Conservation (phyloP, 2,329 filamentous ascomycete species). For the Verticillium klebahnii region DNA sequence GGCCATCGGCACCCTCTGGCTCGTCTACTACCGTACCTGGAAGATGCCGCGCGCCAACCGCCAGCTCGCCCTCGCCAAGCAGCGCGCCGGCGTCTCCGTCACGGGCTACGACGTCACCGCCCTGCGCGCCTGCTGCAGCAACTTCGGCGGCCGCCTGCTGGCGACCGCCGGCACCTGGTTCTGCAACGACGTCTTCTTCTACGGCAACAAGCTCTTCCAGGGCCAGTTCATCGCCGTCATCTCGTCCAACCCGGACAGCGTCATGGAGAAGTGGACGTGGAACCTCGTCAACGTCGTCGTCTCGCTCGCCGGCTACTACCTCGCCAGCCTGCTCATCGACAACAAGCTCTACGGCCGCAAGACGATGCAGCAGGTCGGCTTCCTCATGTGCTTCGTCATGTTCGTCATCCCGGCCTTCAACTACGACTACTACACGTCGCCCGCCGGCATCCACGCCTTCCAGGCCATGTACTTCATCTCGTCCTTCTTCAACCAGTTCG, state of each 20-base stretch:
- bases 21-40: slow-evolving; percentile 92
- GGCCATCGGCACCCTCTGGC: slow-evolving; percentile 85
- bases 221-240: slow-evolving; percentile 83
- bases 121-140: slow-evolving; percentile 68
- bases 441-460: slow-evolving; percentile 75
- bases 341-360: slow-evolving; percentile 96
- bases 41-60: slow-evolving; percentile 89
- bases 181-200: slow-evolving; percentile 97
- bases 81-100: slow-evolving; percentile 63
- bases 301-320: slow-evolving; percentile 82
- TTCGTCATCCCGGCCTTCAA: slow-evolving; percentile 90
- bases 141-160: slow-evolving; percentile 82
- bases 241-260: slow-evolving; percentile 60
- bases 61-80: slow-evolving; percentile 78
- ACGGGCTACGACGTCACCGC: slow-evolving; percentile 92
- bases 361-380: slow-evolving; percentile 93
- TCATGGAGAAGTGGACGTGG: slow-evolving; percentile 88
- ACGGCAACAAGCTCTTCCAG: slow-evolving; percentile 98
- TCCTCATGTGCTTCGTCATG: slow-evolving; percentile 88
- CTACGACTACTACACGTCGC: slow-evolving; percentile 74
- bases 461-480: slow-evolving; percentile 98
- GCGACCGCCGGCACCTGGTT: slow-evolving; percentile 91
- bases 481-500: slow-evolving; percentile 99
- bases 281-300: slow-evolving; percentile 89
- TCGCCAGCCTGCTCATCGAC: slow-evolving; percentile 84